A percentile compares a stretch with the other conserved stretches of the same genome.
phyloP scores from a whole-genome alignment of 306 rosid genomes.

The Heteromeles arbutifolia region DNA sequence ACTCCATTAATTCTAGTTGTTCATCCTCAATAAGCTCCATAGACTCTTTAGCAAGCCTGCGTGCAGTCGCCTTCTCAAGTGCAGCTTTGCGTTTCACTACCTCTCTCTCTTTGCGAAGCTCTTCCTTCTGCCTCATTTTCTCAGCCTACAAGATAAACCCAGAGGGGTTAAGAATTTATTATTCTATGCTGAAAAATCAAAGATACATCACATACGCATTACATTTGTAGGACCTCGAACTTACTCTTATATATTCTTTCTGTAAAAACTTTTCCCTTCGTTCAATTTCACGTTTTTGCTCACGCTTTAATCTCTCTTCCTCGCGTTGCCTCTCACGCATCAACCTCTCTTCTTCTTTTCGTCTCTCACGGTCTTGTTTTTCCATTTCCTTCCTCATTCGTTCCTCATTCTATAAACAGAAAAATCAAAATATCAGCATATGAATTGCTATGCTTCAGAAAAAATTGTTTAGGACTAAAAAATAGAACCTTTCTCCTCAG shows the following conservation, averaged over 20 bases:
- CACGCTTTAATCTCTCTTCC: slow-evolving; percentile 82
- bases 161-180: neutral
- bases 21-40: slow-evolving; percentile 99
- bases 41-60: slow-evolving; percentile 90
- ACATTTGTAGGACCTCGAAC: slow-evolving; percentile 18
- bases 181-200: slow-evolving; percentile 14
- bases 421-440: slow-evolving; percentile 14
- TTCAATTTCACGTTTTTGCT: slow-evolving; percentile 80
- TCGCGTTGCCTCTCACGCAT: slow-evolving; percentile 88
- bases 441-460: neutral
- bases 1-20: slow-evolving; percentile 94
- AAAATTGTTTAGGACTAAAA: neutral
- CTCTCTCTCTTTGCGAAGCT: slow-evolving; percentile 82
- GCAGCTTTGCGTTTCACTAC: slow-evolving; percentile 91
- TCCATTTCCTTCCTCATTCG: slow-evolving; percentile 81
- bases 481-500: slow-evolving; percentile 74
- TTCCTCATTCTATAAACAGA: slow-evolving; percentile 61
- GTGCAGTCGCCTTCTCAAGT: slow-evolving; percentile 93
- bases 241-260: slow-evolving; percentile 70
- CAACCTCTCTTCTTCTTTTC: slow-evolving; percentile 91
- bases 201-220: slow-evolving; percentile 10
- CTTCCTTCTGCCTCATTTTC: slow-evolving; percentile 84
- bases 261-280: slow-evolving; percentile 85
- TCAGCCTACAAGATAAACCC: slow-evolving; percentile 52
- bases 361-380: slow-evolving; percentile 88